Evolutionary conservation across 2,329 filamentous ascomycete genomes (phyloP).

Genomic region (Cladosporium oxysporum): DNA sequence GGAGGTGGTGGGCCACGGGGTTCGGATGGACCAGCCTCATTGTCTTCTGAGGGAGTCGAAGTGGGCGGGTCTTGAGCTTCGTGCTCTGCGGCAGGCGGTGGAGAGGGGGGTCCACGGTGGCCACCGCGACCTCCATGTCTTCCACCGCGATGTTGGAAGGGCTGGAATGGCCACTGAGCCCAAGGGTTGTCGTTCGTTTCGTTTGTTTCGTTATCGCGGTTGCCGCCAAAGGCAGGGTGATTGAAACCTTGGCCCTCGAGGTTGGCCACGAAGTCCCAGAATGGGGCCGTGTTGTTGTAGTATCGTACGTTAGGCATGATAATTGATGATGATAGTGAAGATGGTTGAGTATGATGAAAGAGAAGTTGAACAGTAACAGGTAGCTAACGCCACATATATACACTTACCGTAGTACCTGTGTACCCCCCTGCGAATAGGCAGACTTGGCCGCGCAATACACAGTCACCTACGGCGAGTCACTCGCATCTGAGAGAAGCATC

Average conservation of each 20-base stretch:
- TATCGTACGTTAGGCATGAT: slow-evolving; percentile 57
- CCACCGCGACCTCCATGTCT: background rate
- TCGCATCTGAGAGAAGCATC: slow-evolving; percentile 1
- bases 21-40: slow-evolving; percentile 29
- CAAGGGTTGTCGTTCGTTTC: slow-evolving; percentile 25
- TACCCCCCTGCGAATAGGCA: background rate
- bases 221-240: slow-evolving; percentile 43
- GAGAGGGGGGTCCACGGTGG: slow-evolving; percentile 32
- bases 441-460: slow-evolving; percentile 13
- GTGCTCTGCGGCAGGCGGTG: slow-evolving; percentile 29
- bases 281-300: slow-evolving; percentile 55
- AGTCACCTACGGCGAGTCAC: slow-evolving; percentile 14
- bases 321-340: slow-evolving; percentile 11
- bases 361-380: background rate
- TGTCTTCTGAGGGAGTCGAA: slow-evolving; percentile 22
- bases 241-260: slow-evolving; percentile 50
- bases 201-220: slow-evolving; percentile 36
- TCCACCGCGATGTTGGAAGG: slow-evolving; percentile 32
- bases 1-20: slow-evolving; percentile 29
- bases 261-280: slow-evolving; percentile 58
- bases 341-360: background rate
- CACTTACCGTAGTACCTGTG: background rate
- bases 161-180: slow-evolving; percentile 39
- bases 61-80: slow-evolving; percentile 25
- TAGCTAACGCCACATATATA: slow-evolving; percentile 10